Evolutionary conservation across 257 asterid species (phyloP).

Genomic region (Solanum dulcamara): DNA sequence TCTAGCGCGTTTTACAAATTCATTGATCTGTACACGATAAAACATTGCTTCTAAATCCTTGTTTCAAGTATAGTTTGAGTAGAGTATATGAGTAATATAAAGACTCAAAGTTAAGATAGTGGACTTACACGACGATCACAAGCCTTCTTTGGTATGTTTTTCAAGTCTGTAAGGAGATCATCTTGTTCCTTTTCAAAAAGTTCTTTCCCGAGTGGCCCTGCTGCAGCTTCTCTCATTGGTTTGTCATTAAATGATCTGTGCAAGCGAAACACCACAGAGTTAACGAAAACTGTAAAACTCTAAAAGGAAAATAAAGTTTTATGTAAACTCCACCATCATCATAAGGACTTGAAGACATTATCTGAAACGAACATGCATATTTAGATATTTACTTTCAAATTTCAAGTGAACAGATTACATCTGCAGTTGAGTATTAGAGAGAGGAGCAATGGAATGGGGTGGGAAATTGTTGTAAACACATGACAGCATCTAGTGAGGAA

Average conservation of each 20-base stretch:
- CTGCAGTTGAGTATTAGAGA: neutral
- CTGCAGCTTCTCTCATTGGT: constrained; percentile 58
- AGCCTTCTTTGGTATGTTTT: constrained; percentile 86
- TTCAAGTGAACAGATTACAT: neutral
- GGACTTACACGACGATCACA: constrained; percentile 85
- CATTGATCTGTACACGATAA: constrained; percentile 58
- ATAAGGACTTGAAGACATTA: neutral
- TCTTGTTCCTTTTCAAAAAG: constrained; percentile 92
- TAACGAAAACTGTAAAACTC: neutral
- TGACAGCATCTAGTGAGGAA: neutral
- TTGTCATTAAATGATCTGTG: constrained; percentile 81
- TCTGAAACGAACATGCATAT: neutral
- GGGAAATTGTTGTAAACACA: neutral
- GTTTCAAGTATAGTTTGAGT: neutral
- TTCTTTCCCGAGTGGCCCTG: constrained; percentile 79
- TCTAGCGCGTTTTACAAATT: constrained; percentile 90
- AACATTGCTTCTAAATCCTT: neutral
- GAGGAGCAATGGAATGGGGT: neutral
- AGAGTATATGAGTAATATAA: neutral
- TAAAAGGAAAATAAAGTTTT: neutral
- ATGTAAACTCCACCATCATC: neutral
- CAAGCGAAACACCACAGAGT: neutral
- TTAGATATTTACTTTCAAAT: neutral
- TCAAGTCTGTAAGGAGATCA: constrained; percentile 68
- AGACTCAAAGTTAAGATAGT: neutral